These are phyloP conservation scores for Cornus suecica DNA, from an alignment of 148 eudicot genomes.

Conservation along the genomic window DNA sequence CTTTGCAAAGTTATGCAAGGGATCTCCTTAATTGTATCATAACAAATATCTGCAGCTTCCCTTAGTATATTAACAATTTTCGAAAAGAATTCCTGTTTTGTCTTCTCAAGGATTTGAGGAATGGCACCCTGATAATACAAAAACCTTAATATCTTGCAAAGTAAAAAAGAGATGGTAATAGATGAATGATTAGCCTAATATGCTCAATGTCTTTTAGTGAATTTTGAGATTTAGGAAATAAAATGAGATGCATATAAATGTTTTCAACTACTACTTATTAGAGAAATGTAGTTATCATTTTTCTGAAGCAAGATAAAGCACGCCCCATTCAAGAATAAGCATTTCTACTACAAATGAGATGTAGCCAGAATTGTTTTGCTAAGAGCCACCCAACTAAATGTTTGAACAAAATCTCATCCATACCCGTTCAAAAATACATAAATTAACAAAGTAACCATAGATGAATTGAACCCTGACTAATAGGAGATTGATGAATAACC, in stretches of 20 bases:
- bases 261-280: too few species aligned
- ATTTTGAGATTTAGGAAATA: neutral
- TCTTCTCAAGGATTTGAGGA: constrained; percentile 40
- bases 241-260: neutral
- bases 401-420: neutral
- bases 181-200: neutral
- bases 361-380: neutral
- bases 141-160: neutral
- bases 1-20: constrained; percentile 36
- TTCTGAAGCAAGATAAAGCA: neutral
- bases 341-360: neutral
- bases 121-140: constrained; percentile 25
- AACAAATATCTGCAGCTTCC: constrained; percentile 35
- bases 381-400: neutral
- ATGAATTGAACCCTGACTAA: too few species aligned
- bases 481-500: too few species aligned
- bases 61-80: constrained; percentile 22
- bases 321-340: neutral
- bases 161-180: constrained; percentile 4
- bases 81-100: constrained; percentile 28
- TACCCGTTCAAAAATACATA: neutral
- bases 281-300: neutral
- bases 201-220: neutral
- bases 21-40: constrained; percentile 30
- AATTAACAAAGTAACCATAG: neutral